These are phyloP conservation scores for Hanseniaspora occidentalis DNA, from an alignment of 805 yeast genomes.

Conservation along the genomic window DNA sequence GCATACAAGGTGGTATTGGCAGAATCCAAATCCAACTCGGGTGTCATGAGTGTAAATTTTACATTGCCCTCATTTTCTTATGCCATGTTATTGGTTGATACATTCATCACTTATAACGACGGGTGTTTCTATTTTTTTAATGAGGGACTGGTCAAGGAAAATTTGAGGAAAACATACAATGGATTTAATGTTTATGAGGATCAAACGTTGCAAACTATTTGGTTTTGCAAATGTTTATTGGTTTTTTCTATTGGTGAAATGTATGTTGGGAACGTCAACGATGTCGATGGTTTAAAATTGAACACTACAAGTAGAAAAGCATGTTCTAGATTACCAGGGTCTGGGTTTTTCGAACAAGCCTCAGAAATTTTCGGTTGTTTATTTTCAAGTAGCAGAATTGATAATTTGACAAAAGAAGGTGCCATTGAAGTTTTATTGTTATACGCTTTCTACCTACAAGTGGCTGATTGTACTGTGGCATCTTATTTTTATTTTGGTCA, in stretches of 20 bases:
- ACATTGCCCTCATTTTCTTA: constrained; percentile 66
- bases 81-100: constrained; percentile 62
- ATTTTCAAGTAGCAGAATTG: constrained; percentile 70
- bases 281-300: constrained; percentile 21
- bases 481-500: constrained; percentile 72
- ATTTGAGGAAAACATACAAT: constrained; percentile 49
- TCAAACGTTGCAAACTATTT: constrained; percentile 58
- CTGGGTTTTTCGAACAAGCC: constrained; percentile 67
- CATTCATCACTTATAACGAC: constrained; percentile 67
- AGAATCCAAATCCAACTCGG: constrained; percentile 40
- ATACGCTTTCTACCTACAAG: constrained; percentile 71
- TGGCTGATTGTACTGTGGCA: constrained; percentile 74
- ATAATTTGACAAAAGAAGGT: constrained; percentile 65
- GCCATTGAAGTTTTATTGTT: constrained; percentile 65
- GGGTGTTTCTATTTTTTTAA: constrained; percentile 79
- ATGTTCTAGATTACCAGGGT: constrained; percentile 53
- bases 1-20: constrained; percentile 62
- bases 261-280: constrained; percentile 64
- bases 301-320: constrained; percentile 14
- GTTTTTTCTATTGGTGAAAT: constrained; percentile 75
- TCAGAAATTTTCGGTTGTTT: constrained; percentile 68
- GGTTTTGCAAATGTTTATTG: constrained; percentile 65
- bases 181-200: constrained; percentile 29
- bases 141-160: constrained; percentile 65
- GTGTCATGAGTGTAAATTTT: constrained; percentile 46